Evolutionary conservation across 2,329 filamentous ascomycete species (phyloP).

Genomic region (Chaetomiaceae sp.): DNA sequence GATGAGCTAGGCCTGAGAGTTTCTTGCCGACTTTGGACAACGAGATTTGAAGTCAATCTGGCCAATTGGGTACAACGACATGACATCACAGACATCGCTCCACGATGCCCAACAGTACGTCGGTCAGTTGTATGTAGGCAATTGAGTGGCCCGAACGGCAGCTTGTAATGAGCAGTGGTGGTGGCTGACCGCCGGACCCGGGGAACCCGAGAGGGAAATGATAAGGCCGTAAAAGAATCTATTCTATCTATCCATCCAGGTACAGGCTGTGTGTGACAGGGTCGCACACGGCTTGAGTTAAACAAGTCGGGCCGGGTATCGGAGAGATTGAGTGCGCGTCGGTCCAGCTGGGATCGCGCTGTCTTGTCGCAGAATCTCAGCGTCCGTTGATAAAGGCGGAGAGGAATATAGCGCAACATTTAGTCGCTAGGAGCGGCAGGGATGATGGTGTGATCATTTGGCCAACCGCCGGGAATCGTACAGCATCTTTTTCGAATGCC

Average conservation of each 20-base stretch:
- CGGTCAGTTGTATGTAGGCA: slow-evolving; percentile 10
- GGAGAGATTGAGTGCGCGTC: slow-evolving; percentile 6
- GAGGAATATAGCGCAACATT: slow-evolving; percentile 29
- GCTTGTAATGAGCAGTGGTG: neutral
- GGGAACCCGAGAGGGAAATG: slow-evolving; percentile 2
- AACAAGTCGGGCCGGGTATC: slow-evolving; percentile 7
- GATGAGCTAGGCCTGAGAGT: too few relatives aligned
- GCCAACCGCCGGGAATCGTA: too few relatives aligned
- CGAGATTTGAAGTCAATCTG: too few relatives aligned
- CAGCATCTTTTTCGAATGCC: too few relatives aligned
- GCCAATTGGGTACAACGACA: too few relatives aligned
- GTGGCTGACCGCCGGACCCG: neutral
- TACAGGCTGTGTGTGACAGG: neutral
- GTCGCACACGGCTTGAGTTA: slow-evolving; percentile 15
- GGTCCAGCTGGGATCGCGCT: neutral
- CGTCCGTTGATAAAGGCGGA: too few relatives aligned
- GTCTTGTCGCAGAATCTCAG: slow-evolving; percentile 2
- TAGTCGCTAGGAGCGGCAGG: slow-evolving; percentile 6
- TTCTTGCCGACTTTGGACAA: too few relatives aligned
- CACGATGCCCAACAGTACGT: too few relatives aligned
- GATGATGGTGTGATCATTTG: too few relatives aligned
- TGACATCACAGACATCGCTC: too few relatives aligned
- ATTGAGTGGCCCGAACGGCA: too few relatives aligned
- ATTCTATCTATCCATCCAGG: too few relatives aligned
- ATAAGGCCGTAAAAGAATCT: slow-evolving; percentile 27